Conservation (phyloP, 768 basidiomycete genomes). For the Hygrocybe punicea region DNA sequence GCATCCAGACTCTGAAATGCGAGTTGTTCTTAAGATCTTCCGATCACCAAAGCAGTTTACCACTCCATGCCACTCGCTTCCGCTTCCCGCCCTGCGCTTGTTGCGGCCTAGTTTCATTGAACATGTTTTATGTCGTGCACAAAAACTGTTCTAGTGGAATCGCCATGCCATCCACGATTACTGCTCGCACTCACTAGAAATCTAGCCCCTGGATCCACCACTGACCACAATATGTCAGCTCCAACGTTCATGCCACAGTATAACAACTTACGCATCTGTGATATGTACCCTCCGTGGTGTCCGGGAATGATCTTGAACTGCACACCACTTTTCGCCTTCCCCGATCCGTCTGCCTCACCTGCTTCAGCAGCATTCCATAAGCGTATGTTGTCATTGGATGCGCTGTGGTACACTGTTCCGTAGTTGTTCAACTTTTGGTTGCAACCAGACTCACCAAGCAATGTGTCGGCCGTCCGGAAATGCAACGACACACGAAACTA, state of each 20-base stretch:
- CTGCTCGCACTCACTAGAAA: constrained; percentile 92
- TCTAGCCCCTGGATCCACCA: constrained; percentile 77
- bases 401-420: constrained; percentile 45
- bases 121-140: constrained; percentile 78
- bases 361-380: constrained; percentile 89
- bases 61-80: no score
- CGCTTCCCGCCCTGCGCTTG: no score
- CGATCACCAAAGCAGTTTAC: no score
- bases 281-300: constrained; percentile 92
- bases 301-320: constrained; percentile 95
- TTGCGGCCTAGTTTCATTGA: constrained; percentile 48
- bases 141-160: constrained; percentile 84
- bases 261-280: constrained; percentile 76
- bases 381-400: constrained; percentile 88
- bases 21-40: no score
- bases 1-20: no score
- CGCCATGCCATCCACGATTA: constrained; percentile 91
- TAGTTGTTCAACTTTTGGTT: constrained; percentile 1
- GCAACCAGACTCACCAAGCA: constrained; percentile 62
- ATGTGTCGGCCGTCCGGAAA: constrained; percentile 92
- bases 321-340: constrained; percentile 62
- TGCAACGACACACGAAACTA: constrained; percentile 85
- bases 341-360: constrained; percentile 59
- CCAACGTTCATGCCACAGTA: constrained; percentile 13
- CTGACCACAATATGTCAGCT: constrained; percentile 40